A percentile compares a stretch with the other conserved stretches of the same genome.
Evolutionary conservation across 129 eudicot genomes (phyloP).

Genomic region (Centaurea solstitialis): DNA sequence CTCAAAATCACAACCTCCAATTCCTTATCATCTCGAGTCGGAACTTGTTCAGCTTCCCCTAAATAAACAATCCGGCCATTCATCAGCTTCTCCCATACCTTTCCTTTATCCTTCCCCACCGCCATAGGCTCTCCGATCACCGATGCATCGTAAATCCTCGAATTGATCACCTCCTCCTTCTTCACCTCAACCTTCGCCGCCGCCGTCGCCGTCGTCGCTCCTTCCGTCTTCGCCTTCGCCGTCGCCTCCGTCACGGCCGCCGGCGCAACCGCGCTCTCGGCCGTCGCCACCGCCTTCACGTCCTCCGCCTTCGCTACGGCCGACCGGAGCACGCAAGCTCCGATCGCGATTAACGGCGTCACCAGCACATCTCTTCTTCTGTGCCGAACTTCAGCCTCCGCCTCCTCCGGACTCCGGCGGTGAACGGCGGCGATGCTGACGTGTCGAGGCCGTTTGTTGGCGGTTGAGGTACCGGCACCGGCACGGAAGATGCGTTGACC

Average conservation of each 20-base stretch:
- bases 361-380: slow-evolving; percentile 63
- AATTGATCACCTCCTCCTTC: slow-evolving; percentile 68
- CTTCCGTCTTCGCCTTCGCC: slow-evolving; percentile 18
- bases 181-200: slow-evolving; percentile 40
- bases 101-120: slow-evolving; percentile 86
- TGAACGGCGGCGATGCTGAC: slow-evolving; percentile 25
- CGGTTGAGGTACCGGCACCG: too few relatives aligned
- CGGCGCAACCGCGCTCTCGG: slow-evolving; percentile 10
- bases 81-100: slow-evolving; percentile 95
- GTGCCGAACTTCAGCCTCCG: slow-evolving; percentile 20
- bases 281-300: slow-evolving; percentile 44
- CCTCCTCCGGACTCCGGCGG: slow-evolving; percentile 29
- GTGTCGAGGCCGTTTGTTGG: slow-evolving; percentile 37
- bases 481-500: slow-evolving; percentile 8
- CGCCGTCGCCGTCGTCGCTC: neutral
- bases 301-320: slow-evolving; percentile 83
- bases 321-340: slow-evolving; percentile 65
- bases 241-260: slow-evolving; percentile 25
- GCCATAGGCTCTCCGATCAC: slow-evolving; percentile 98
- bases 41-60: slow-evolving; percentile 99
- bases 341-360: slow-evolving; percentile 66
- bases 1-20: slow-evolving; percentile 86
- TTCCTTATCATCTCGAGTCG: slow-evolving; percentile 80
- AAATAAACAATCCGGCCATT: slow-evolving; percentile 83
- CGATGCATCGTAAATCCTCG: slow-evolving; percentile 96